Evolutionary conservation across 257 asterid genomes (phyloP).

Genomic region (Solanum commersonii): DNA sequence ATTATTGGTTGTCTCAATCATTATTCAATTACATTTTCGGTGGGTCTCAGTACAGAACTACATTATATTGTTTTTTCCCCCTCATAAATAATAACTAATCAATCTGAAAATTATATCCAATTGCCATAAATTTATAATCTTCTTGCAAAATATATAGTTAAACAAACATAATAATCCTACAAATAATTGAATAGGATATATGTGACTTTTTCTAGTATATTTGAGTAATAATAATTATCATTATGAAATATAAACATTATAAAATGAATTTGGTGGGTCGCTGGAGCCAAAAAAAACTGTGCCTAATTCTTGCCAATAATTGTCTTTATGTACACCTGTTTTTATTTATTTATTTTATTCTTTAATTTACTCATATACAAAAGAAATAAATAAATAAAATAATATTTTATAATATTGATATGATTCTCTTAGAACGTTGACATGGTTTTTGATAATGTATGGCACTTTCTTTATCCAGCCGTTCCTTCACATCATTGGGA

Average conservation of each 20-base stretch:
- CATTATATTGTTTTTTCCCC: neutral
- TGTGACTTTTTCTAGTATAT: neutral
- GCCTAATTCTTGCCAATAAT: neutral
- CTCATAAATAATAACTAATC: neutral
- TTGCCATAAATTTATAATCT: neutral
- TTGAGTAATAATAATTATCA: neutral
- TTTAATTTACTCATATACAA: neutral
- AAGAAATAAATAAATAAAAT: neutral
- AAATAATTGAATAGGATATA: neutral
- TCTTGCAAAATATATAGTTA: neutral
- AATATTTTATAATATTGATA: neutral
- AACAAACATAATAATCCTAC: neutral
- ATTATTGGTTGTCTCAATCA: neutral
- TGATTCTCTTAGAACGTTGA: neutral
- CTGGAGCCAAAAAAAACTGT: neutral
- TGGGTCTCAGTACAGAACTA: neutral
- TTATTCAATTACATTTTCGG: neutral
- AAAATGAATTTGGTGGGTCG: neutral
- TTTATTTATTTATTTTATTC: neutral
- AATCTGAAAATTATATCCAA: neutral
- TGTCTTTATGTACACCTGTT: neutral
- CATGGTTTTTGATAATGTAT: neutral
- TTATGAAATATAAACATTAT: neutral
- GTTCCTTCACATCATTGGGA: neutral
- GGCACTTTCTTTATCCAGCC: neutral